Evolutionary conservation across 352 stramenopile species (phyloP).

Genomic region (Pythium apleroticum): DNA sequence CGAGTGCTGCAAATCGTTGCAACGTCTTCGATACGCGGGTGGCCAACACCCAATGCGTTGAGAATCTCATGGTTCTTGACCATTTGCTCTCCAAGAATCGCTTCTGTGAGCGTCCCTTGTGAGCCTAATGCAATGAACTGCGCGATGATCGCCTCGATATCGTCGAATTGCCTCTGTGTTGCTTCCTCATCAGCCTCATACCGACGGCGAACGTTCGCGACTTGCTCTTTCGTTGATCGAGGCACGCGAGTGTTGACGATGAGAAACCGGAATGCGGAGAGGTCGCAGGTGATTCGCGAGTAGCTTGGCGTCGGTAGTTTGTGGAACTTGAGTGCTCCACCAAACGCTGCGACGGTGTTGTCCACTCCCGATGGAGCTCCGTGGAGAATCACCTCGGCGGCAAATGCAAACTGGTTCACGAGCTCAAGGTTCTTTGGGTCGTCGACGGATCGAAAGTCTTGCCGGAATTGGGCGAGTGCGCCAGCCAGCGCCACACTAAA

Average conservation of each 20-base stretch:
- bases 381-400: conserved; percentile 89
- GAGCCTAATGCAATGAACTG: conserved; percentile 54
- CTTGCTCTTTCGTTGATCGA: conserved; percentile 84
- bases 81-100: conserved; percentile 48
- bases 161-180: conserved; percentile 64
- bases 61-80: conserved; percentile 78
- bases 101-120: conserved; percentile 40
- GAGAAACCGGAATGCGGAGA: conserved; percentile 81
- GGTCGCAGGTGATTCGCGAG: conserved; percentile 41
- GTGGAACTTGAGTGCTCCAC: conserved; percentile 81
- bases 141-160: conserved; percentile 74
- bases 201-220: conserved; percentile 66
- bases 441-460: background rate
- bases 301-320: conserved; percentile 54
- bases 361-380: conserved; percentile 90
- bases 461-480: conserved; percentile 41
- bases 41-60: conserved; percentile 78
- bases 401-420: conserved; percentile 88
- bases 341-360: conserved; percentile 90
- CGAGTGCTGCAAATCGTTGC: conserved; percentile 47
- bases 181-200: conserved; percentile 49
- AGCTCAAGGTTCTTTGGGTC: conserved; percentile 31
- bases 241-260: conserved; percentile 91
- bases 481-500: conserved; percentile 86
- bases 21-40: conserved; percentile 82